Conservation (phyloP, 202 grass and related monocot genomes). For the Musa balbisiana region DNA sequence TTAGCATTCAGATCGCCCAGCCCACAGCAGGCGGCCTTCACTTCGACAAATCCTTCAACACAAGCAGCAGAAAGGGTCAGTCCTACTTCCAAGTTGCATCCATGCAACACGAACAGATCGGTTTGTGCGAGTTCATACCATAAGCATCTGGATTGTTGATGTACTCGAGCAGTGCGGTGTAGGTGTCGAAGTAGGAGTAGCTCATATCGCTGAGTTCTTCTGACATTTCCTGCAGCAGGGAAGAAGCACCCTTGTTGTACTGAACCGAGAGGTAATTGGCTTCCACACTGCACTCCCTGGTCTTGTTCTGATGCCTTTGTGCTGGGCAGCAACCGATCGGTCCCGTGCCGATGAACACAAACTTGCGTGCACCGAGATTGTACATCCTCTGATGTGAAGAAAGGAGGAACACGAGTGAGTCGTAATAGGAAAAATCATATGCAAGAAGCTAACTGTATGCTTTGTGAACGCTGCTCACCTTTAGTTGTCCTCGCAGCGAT, state of each 20-base stretch:
- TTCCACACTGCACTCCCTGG: constrained; percentile 32
- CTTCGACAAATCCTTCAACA: constrained; percentile 35
- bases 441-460: neutral
- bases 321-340: constrained; percentile 63
- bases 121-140: neutral
- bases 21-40: constrained; percentile 60
- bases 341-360: constrained; percentile 50
- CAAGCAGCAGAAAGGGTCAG: neutral
- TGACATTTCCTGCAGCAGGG: constrained; percentile 9
- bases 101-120: neutral
- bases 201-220: neutral
- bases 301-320: constrained; percentile 38
- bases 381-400: constrained; percentile 33
- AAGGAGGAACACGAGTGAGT: neutral
- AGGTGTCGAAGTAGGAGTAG: constrained; percentile 11
- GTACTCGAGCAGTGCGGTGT: neutral
- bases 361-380: constrained; percentile 50
- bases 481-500: constrained; percentile 41
- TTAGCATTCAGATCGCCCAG: constrained; percentile 67
- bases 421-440: neutral
- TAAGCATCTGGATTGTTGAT: constrained; percentile 7
- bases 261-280: constrained; percentile 40
- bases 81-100: neutral
- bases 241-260: constrained; percentile 44
- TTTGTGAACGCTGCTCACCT: constrained; percentile 18